Evolutionary conservation across 352 stramenopile species (phyloP).

Genomic region (Stephanocyclus meneghinianus): DNA sequence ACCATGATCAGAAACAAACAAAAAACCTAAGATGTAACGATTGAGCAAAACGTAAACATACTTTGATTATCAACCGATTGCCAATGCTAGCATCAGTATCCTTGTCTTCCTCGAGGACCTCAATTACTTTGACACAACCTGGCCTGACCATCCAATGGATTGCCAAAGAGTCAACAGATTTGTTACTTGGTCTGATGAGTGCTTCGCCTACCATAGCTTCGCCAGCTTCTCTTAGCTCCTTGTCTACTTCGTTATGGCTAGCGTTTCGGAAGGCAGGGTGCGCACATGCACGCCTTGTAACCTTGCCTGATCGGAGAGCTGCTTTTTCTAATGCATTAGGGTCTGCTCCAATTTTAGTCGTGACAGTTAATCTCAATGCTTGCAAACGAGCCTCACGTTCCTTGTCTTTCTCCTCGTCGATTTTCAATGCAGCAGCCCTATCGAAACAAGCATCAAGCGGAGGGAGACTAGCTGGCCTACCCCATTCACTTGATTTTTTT

Average conservation of each 20-base stretch:
- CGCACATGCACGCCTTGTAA: slow-evolving; percentile 74
- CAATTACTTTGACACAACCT: slow-evolving; percentile 80
- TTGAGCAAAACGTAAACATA: slow-evolving; percentile 33
- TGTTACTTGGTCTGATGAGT: slow-evolving; percentile 79
- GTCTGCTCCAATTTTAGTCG: slow-evolving; percentile 59
- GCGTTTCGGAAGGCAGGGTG: slow-evolving; percentile 82
- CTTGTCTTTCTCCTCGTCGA: slow-evolving; percentile 79
- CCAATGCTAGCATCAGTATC: slow-evolving; percentile 83
- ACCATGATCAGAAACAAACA: slow-evolving; percentile 13
- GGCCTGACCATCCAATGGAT: slow-evolving; percentile 80
- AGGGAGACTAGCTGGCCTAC: slow-evolving; percentile 63
- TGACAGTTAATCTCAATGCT: slow-evolving; percentile 57
- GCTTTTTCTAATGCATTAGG: slow-evolving; percentile 27
- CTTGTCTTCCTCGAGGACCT: slow-evolving; percentile 83
- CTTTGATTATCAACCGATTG: slow-evolving; percentile 80
- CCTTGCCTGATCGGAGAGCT: slow-evolving; percentile 50
- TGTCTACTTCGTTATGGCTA: slow-evolving; percentile 71
- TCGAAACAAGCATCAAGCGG: slow-evolving; percentile 77
- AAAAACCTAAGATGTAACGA: not conserved
- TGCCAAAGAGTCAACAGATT: slow-evolving; percentile 75
- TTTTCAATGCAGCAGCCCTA: slow-evolving; percentile 52
- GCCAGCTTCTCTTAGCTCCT: slow-evolving; percentile 71
- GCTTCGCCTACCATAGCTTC: slow-evolving; percentile 77
- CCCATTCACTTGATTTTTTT: slow-evolving; percentile 78
- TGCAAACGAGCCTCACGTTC: slow-evolving; percentile 71